A percentile compares a stretch with the other conserved stretches of the same genome.
Evolutionary conservation across 805 yeast species (phyloP).

Genomic region (Wickerhamomyces chaumierensis): DNA sequence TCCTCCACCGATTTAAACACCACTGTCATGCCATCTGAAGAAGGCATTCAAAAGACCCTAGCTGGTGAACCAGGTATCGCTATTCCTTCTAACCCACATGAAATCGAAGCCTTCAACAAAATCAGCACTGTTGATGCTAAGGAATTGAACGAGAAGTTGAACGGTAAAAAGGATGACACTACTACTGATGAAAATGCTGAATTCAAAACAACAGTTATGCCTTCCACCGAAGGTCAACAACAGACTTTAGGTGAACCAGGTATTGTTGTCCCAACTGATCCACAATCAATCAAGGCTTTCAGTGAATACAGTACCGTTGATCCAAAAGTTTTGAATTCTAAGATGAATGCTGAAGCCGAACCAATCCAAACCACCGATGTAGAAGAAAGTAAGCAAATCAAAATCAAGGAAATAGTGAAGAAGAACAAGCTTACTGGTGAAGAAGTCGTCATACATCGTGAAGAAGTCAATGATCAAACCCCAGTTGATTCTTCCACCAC

Average conservation of each 20-base stretch:
- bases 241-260: slow-evolving; percentile 56
- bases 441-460: slow-evolving; percentile 23
- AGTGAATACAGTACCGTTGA: slow-evolving; percentile 42
- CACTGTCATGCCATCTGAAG: slow-evolving; percentile 30
- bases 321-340: slow-evolving; percentile 46
- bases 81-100: slow-evolving; percentile 43
- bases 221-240: slow-evolving; percentile 30
- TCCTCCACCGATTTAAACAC: slow-evolving; percentile 16
- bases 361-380: slow-evolving; percentile 17
- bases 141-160: slow-evolving; percentile 29
- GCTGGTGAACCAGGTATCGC: slow-evolving; percentile 69
- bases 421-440: slow-evolving; percentile 31
- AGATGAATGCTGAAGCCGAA: slow-evolving; percentile 18
- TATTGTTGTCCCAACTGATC: slow-evolving; percentile 48
- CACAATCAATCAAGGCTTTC: slow-evolving; percentile 59
- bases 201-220: slow-evolving; percentile 31
- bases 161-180: slow-evolving; percentile 4
- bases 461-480: slow-evolving; percentile 14
- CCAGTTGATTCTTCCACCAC: slow-evolving; percentile 2
- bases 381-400: slow-evolving; percentile 17
- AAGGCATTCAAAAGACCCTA: slow-evolving; percentile 24
- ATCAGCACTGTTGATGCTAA: slow-evolving; percentile 37
- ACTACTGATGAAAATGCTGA: slow-evolving; percentile 3
- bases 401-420: slow-evolving; percentile 27
- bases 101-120: slow-evolving; percentile 45